Conservation (phyloP, 2,329 filamentous ascomycete genomes). For the Aureobasidium melanogenum region DNA sequence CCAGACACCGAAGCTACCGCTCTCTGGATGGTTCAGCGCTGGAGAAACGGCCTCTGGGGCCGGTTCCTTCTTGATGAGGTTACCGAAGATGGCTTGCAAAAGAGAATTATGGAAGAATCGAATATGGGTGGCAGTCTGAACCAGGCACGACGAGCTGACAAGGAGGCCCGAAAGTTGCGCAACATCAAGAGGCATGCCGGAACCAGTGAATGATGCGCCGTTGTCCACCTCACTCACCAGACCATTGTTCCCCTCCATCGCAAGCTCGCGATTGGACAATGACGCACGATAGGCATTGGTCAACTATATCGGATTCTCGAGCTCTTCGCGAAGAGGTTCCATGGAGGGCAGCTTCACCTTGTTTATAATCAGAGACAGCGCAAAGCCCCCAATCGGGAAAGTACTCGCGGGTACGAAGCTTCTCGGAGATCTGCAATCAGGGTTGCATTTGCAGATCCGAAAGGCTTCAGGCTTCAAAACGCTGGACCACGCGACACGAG, state of each 20-base stretch:
- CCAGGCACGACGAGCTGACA: slow-evolving; percentile 60
- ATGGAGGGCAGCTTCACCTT: not conserved
- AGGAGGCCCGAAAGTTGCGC: slow-evolving; percentile 34
- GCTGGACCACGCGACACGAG: not conserved
- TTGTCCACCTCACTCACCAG: not conserved
- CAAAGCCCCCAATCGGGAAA: not conserved
- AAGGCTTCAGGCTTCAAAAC: not conserved
- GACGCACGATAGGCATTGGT: not conserved
- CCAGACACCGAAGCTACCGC: slow-evolving; percentile 66
- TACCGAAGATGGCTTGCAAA: slow-evolving; percentile 49
- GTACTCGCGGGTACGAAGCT: not conserved
- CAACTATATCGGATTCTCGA: not conserved
- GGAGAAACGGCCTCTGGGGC: slow-evolving; percentile 69
- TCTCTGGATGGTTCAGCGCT: slow-evolving; percentile 71
- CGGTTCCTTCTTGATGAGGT: slow-evolving; percentile 73
- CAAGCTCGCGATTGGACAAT: not conserved
- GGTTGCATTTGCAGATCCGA: not conserved
- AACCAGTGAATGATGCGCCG: not conserved
- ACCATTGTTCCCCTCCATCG: too few species aligned
- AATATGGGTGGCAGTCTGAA: slow-evolving; percentile 49
- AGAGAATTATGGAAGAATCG: slow-evolving; percentile 38
- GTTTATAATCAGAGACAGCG: not conserved
- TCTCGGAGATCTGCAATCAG: not conserved
- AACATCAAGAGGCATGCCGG: slow-evolving; percentile 1
- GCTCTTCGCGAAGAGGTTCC: too few species aligned